Base-by-base conservation (phyloP, 331 rosid species). In the Quercus tomentella region DNA sequence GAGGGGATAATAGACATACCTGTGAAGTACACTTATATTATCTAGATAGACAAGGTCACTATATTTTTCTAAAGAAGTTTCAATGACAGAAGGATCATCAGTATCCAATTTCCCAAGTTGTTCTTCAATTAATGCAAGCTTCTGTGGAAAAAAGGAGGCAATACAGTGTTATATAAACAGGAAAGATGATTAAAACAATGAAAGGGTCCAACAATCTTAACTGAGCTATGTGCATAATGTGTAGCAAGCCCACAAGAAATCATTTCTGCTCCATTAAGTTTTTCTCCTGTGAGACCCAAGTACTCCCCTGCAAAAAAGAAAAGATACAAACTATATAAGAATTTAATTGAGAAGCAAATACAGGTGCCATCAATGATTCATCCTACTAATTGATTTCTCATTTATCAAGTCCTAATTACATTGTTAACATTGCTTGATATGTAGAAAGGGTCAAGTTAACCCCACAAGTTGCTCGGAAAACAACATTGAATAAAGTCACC, bases 211-310 rank as follows among this genome's bases (percentile, higher is more conserved):
- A 62, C 80, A 78, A 87, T 87, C 88, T 76, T 84, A 92, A 94
- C 97, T 89, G 94, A 79, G 81, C 76, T 84, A 86, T 80, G 85
- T 16, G 89, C 76, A 79, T 95, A 93, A 79, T 93, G 99, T 7
- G 97, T 95, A 20, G 96, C 99, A 85, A 93, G 96, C 73, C 97
- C 97, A 80, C 93, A 91, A 54, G 92, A 81, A 82, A 86, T 43
- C 97, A 26, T 26, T 26, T 26, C 28, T 26, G 2, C 28, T 26
- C 28, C 28, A 26, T 26, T 26, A 26, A 26, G 2, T 26, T 26
- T 26, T 26, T 26, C 28, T 26, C 28, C 28, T 26, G 28, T 26
- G 28, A 26, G 28, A 26, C 28, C 28, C 28, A 26, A 26, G 28
- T 1, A 26, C 28, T 26, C 28, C 28, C 28, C 2, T 26, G 28